Percentiles rank a stretch among this genome's conserved stretches.
phyloP scores from a whole-genome alignment of 371 early-diverging fungal genomes.

The Syncephalastrum sp. region DNA sequence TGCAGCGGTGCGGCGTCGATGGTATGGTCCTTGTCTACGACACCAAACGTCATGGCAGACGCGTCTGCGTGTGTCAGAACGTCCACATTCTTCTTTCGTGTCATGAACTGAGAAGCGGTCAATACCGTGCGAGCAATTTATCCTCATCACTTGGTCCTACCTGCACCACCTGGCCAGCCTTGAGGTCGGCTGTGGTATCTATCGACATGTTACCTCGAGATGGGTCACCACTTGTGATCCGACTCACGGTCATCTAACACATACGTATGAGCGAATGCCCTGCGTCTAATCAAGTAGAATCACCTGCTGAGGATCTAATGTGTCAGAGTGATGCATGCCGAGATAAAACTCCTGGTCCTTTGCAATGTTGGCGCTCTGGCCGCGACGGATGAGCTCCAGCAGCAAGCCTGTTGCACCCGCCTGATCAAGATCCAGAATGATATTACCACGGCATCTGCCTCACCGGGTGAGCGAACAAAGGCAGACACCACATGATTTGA shows the following conservation, averaged over 20 bases:
- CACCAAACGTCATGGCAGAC: constrained; percentile 23
- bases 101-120: constrained; percentile 12
- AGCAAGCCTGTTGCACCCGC: constrained; percentile 64
- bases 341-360: constrained; percentile 63
- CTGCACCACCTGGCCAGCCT: constrained; percentile 61
- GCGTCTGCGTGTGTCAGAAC: constrained; percentile 9
- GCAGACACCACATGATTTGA: neutral
- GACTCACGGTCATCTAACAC: constrained; percentile 48
- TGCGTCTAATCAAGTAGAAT: constrained; percentile 1
- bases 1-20: constrained; percentile 31
- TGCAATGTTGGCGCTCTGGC: constrained; percentile 24
- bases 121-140: constrained; percentile 1
- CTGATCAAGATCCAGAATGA: constrained; percentile 67
- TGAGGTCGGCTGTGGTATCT: constrained; percentile 64
- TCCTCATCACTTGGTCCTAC: constrained; percentile 25
- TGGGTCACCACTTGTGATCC: constrained; percentile 77
- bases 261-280: neutral
- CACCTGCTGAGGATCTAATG: constrained; percentile 12
- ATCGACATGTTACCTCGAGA: constrained; percentile 73
- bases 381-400: constrained; percentile 45
- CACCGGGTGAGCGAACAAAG: neutral
- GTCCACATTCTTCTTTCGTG: constrained; percentile 2
- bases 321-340: constrained; percentile 34
- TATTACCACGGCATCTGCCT: constrained; percentile 66
- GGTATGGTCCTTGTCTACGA: constrained; percentile 33